phyloP scores from a whole-genome alignment of 148 eudicot genomes.

The Camellia lanceoleosa region DNA sequence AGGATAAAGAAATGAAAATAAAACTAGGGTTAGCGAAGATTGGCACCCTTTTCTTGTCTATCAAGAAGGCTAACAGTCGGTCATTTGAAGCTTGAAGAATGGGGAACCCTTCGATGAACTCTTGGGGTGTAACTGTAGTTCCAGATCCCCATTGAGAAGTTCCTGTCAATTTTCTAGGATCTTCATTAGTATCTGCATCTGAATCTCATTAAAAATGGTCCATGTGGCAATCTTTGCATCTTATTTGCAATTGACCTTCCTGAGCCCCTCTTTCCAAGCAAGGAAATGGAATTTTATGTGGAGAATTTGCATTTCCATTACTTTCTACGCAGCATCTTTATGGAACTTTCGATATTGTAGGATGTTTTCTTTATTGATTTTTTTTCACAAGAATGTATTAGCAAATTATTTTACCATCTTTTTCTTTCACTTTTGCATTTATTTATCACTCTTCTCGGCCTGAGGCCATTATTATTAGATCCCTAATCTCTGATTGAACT shows the following conservation, averaged over 20 bases:
- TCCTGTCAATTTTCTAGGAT: neutral
- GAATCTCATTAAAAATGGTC: neutral
- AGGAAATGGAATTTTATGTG: neutral
- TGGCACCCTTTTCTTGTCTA: no score
- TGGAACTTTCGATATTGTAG: neutral
- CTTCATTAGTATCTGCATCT: neutral
- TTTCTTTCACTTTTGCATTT: neutral
- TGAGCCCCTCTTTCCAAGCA: neutral
- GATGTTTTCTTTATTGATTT: conserved; percentile 1
- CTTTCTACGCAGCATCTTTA: neutral
- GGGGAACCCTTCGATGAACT: no score
- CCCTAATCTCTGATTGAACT: conserved; percentile 1
- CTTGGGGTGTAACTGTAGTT: neutral
- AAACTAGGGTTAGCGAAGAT: no score
- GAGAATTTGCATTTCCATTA: neutral
- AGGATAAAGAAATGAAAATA: no score
- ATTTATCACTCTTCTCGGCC: neutral
- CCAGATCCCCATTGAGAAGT: no score
- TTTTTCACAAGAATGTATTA: neutral
- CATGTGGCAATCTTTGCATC: neutral
- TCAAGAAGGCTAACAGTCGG: no score
- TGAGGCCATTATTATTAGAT: neutral
- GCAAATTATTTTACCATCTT: neutral
- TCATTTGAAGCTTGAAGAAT: no score
- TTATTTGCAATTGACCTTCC: neutral